Conservation (phyloP, 2,329 filamentous ascomycete genomes). For the Cucurbitaria berberidis region DNA sequence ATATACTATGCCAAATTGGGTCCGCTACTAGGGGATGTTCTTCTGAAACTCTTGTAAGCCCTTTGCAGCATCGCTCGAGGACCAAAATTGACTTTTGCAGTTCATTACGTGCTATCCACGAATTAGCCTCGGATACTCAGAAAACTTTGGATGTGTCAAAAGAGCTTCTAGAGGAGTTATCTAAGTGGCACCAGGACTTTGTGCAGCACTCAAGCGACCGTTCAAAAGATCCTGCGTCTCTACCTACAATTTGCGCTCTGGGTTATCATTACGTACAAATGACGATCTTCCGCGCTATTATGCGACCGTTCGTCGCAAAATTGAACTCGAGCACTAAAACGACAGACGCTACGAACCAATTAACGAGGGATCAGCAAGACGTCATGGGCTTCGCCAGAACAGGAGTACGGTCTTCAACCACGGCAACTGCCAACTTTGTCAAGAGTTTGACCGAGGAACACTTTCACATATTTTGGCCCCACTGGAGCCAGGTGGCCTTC, state of each 20-base stretch:
- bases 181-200: not conserved
- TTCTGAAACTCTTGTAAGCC: slow-evolving; percentile 8
- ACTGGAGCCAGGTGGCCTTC: slow-evolving; percentile 17
- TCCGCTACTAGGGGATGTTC: slow-evolving; percentile 2
- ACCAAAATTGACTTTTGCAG: not conserved
- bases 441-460: slow-evolving; percentile 11
- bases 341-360: not conserved
- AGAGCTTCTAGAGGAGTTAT: not conserved
- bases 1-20: not conserved
- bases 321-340: not conserved
- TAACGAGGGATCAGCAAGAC: not conserved
- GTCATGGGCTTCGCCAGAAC: slow-evolving; percentile 4
- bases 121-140: not conserved
- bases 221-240: not conserved
- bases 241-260: slow-evolving; percentile 2
- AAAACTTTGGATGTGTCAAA: slow-evolving; percentile 1
- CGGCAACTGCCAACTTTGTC: slow-evolving; percentile 2
- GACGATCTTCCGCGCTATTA: slow-evolving; percentile 13
- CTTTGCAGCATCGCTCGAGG: not conserved
- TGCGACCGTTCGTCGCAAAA: slow-evolving; percentile 10
- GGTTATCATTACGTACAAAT: slow-evolving; percentile 15
- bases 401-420: slow-evolving; percentile 10
- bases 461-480: slow-evolving; percentile 15
- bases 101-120: slow-evolving; percentile 6
- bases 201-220: not conserved